Conservation (phyloP, 352 stramenopile species). For the Phytophthora tubulina region DNA sequence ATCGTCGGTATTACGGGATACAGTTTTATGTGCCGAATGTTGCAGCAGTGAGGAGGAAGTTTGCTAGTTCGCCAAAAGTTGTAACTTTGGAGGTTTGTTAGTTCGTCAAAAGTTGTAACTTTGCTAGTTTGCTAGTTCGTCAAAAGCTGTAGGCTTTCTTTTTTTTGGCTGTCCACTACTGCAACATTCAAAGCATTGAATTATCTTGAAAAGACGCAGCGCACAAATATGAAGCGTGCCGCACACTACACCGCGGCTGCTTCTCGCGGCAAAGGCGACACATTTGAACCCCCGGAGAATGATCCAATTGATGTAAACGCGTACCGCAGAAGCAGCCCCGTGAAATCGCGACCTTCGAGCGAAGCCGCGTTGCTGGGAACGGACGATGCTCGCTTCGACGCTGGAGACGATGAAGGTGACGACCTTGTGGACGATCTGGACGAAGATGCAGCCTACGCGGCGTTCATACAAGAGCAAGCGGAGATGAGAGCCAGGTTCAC, state of each 20-base stretch:
- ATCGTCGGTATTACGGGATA: slow-evolving; percentile 21
- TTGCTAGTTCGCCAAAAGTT: too few relatives aligned
- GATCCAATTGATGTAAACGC: slow-evolving; percentile 22
- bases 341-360: slow-evolving; percentile 30
- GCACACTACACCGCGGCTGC: slow-evolving; percentile 13
- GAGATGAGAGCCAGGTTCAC: slow-evolving; percentile 60
- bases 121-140: too few relatives aligned
- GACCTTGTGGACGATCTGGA: slow-evolving; percentile 45
- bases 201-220: slow-evolving; percentile 38
- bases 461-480: slow-evolving; percentile 42
- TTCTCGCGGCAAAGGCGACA: slow-evolving; percentile 8
- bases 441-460: slow-evolving; percentile 44
- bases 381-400: slow-evolving; percentile 20
- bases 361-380: slow-evolving; percentile 9
- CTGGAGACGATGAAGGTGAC: slow-evolving; percentile 40
- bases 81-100: too few relatives aligned
- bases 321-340: slow-evolving; percentile 33
- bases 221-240: slow-evolving; percentile 16
- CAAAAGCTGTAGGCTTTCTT: too few relatives aligned
- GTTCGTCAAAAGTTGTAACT: too few relatives aligned
- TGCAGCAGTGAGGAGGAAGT: neutral
- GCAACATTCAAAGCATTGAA: slow-evolving; percentile 13
- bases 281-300: neutral
- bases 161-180: neutral
- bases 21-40: slow-evolving; percentile 28